Evolutionary conservation across 1,284 basidiomycete species (phyloP).

Genomic region (Omphalotus olearius): DNA sequence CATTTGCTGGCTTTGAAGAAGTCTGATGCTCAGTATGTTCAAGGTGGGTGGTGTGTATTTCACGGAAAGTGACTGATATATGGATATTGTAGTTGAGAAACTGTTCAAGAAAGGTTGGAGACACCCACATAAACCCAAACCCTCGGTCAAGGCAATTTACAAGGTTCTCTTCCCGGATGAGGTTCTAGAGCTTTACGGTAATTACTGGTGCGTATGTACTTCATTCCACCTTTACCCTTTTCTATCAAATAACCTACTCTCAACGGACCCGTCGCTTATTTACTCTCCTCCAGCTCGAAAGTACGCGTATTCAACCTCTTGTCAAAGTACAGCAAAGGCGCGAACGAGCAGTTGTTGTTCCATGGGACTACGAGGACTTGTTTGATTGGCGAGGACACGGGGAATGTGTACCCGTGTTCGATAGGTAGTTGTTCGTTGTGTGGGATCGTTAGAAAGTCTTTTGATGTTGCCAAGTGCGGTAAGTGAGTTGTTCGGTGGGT

Average conservation of each 20-base stretch:
- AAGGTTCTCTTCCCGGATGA: conserved; percentile 45
- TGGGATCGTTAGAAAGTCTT: conserved; percentile 48
- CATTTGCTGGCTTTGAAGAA: no score
- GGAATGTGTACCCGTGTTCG: conserved; percentile 39
- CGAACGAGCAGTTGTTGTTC: conserved; percentile 53
- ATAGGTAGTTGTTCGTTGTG: conserved; percentile 48
- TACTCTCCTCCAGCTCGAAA: conserved; percentile 18
- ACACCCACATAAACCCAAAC: conserved; percentile 48
- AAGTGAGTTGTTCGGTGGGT: conserved; percentile 17
- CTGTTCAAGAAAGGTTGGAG: conserved; percentile 53
- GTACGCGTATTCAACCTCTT: conserved; percentile 20
- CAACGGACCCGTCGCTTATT: not conserved
- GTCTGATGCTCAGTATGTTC: conserved; percentile 17
- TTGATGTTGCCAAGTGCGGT: conserved; percentile 52
- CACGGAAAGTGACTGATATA: no score
- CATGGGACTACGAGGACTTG: conserved; percentile 58
- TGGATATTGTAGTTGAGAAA: conserved; percentile 35
- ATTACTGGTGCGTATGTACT: conserved; percentile 38
- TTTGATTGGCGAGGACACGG: conserved; percentile 43
- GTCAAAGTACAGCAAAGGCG: conserved; percentile 26
- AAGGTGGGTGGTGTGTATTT: conserved; percentile 12
- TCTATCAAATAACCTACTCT: not conserved
- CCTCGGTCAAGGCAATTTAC: conserved; percentile 47
- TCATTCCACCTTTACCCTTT: not conserved
- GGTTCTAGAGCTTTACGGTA: conserved; percentile 40